Conservation (phyloP, 495 filamentous ascomycete species). For the Hypoxylon perforatum region DNA sequence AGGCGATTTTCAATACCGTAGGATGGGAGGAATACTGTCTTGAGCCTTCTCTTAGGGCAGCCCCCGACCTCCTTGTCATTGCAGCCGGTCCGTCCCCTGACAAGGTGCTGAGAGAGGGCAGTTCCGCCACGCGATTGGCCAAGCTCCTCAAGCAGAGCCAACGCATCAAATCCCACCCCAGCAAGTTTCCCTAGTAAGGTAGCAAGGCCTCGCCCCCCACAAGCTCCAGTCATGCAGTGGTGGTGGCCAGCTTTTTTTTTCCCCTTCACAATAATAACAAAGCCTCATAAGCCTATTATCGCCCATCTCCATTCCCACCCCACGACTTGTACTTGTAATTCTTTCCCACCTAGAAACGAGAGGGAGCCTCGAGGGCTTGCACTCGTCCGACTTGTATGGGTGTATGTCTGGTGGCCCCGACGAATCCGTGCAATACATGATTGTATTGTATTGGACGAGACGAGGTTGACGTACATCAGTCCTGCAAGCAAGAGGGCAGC, state of each 20-base stretch:
- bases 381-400: slow-evolving; percentile 28
- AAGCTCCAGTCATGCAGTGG: slow-evolving; percentile 48
- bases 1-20: neutral
- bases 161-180: slow-evolving; percentile 47
- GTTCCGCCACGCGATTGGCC: slow-evolving; percentile 37
- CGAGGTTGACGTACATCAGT: slow-evolving; percentile 24
- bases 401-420: slow-evolving; percentile 19
- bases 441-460: slow-evolving; percentile 34
- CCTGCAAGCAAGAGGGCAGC: slow-evolving; percentile 34
- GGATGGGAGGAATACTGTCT: neutral
- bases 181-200: slow-evolving; percentile 35
- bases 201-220: slow-evolving; percentile 13
- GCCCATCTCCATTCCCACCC: slow-evolving; percentile 15
- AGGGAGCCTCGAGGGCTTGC: slow-evolving; percentile 39
- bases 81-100: slow-evolving; percentile 42
- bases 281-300: slow-evolving; percentile 50
- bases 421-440: slow-evolving; percentile 17
- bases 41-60: slow-evolving; percentile 20
- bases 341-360: slow-evolving; percentile 27
- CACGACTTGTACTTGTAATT: slow-evolving; percentile 22
- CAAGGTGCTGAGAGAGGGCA: slow-evolving; percentile 26
- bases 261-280: slow-evolving; percentile 49
- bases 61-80: slow-evolving; percentile 40
- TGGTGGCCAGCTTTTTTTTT: slow-evolving; percentile 46
- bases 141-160: slow-evolving; percentile 44